Evolutionary conservation across 257 asterid genomes (phyloP).

Genomic region (Cynanchum wilfordii): DNA sequence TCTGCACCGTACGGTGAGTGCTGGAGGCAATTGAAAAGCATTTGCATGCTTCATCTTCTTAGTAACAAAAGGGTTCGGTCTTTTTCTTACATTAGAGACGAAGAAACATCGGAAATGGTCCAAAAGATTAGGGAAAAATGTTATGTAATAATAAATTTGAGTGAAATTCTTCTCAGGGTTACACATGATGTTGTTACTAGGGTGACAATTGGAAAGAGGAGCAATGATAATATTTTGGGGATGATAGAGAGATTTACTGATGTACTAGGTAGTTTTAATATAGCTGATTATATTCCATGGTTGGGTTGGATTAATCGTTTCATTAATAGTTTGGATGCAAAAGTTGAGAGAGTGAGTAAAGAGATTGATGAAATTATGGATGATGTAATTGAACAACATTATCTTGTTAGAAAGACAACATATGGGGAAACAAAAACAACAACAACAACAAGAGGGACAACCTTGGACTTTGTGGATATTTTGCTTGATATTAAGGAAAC

Average conservation of each 20-base stretch:
- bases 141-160: constrained; percentile 32
- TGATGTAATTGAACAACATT: constrained; percentile 29
- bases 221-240: constrained; percentile 20
- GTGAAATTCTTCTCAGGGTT: constrained; percentile 16
- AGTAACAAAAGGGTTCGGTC: no score
- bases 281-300: constrained; percentile 40
- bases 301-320: constrained; percentile 30
- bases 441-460: not conserved
- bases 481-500: constrained; percentile 29
- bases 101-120: not conserved
- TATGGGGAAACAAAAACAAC: not conserved
- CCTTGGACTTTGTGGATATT: constrained; percentile 30
- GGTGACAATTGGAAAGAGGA: constrained; percentile 39
- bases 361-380: constrained; percentile 35
- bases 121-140: not conserved
- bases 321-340: constrained; percentile 25
- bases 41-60: no score
- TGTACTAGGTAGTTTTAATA: constrained; percentile 21
- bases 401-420: not conserved
- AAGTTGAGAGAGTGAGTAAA: constrained; percentile 24
- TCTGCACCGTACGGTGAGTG: no score
- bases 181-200: constrained; percentile 33
- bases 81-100: no score
- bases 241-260: constrained; percentile 23
- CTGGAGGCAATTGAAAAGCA: no score